Percentiles rank a stretch among this genome's conserved stretches.
Conservation (phyloP, 352 stramenopile species). For the Globisporangium paroecandrum region DNA sequence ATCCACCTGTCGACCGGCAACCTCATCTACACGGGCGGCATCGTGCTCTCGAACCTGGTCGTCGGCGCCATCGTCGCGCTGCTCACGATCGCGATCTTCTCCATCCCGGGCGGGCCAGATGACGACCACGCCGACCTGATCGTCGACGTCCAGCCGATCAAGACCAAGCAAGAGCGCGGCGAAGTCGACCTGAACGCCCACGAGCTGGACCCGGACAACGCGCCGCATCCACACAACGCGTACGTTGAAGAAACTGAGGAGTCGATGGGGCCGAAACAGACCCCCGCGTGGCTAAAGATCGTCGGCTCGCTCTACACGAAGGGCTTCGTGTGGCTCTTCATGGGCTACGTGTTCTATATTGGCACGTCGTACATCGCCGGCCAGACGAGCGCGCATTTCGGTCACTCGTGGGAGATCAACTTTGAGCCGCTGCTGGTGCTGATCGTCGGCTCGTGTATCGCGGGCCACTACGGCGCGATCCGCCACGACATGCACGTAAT, state of each 20-base stretch:
- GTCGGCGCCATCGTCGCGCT: slow-evolving; percentile 34
- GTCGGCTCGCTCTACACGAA: slow-evolving; percentile 47
- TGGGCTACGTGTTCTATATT: slow-evolving; percentile 66
- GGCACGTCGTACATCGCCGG: slow-evolving; percentile 24
- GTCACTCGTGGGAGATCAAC: slow-evolving; percentile 63
- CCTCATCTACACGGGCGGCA: slow-evolving; percentile 42
- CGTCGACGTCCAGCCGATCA: too few species aligned
- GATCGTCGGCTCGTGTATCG: slow-evolving; percentile 51
- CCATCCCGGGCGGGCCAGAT: slow-evolving; percentile 40
- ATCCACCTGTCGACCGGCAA: slow-evolving; percentile 46
- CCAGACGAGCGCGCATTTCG: slow-evolving; percentile 37
- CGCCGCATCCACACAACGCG: slow-evolving; percentile 51
- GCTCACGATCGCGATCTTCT: slow-evolving; percentile 57
- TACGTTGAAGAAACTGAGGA: slow-evolving; percentile 31
- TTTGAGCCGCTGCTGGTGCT: slow-evolving; percentile 69
- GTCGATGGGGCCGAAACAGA: too few species aligned
- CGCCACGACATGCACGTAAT: slow-evolving; percentile 80
- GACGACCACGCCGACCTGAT: slow-evolving; percentile 21
- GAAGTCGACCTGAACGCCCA: slow-evolving; percentile 27
- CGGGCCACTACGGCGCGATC: slow-evolving; percentile 56
- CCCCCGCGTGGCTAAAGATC: too few species aligned
- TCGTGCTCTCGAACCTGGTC: slow-evolving; percentile 55
- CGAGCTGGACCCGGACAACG: slow-evolving; percentile 23
- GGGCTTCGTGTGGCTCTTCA: slow-evolving; percentile 60
- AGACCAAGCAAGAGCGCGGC: not conserved